Conservation (phyloP, 345 rosid genomes). For the Lenwebbia sp. region DNA sequence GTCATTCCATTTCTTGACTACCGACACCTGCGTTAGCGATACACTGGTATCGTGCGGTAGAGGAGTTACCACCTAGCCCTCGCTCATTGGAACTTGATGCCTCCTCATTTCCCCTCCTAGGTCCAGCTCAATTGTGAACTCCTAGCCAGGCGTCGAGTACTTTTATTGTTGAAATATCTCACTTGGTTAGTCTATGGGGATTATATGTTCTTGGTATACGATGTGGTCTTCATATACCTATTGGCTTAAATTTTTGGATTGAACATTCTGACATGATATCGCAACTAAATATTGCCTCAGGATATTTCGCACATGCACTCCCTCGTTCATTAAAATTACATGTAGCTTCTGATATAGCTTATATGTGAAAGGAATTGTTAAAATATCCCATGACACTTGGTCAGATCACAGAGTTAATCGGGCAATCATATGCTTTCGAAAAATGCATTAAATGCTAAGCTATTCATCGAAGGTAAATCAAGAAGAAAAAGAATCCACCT, state of each 20-base stretch:
- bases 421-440: background rate
- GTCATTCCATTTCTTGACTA: background rate
- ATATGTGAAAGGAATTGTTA: background rate
- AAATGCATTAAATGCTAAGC: background rate
- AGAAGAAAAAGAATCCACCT: background rate
- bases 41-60: background rate
- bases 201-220: background rate
- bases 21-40: background rate
- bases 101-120: background rate
- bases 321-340: background rate
- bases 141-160: background rate
- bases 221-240: background rate
- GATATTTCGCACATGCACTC: background rate
- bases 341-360: background rate
- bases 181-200: background rate
- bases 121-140: background rate
- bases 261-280: background rate
- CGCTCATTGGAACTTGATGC: background rate
- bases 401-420: background rate
- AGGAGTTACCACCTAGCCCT: background rate
- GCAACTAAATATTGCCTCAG: background rate
- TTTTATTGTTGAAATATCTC: background rate
- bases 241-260: accelerated
- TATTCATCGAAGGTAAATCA: background rate
- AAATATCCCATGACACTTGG: background rate